These are phyloP conservation scores for Knufia fluminis DNA, from an alignment of 2,329 filamentous ascomycete genomes.

Conservation along the genomic window DNA sequence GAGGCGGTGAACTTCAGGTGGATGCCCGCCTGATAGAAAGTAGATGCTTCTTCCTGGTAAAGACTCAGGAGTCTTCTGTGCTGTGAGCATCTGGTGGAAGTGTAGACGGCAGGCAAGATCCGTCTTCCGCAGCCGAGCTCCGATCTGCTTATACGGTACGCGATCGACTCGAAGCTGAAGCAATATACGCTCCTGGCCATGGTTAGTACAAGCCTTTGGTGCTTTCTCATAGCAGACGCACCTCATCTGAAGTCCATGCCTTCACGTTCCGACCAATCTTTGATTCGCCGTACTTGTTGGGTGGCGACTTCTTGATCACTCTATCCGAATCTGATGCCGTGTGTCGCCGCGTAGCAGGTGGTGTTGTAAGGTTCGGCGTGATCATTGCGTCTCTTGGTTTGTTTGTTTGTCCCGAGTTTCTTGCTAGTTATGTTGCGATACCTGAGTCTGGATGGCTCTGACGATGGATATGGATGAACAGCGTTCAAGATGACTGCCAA, in stretches of 20 bases:
- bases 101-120: conserved; percentile 80
- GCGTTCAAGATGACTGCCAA: too few species aligned
- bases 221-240: not conserved
- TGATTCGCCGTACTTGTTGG: not conserved
- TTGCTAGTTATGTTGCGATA: too few species aligned
- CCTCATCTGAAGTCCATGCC: not conserved
- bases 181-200: conserved; percentile 66
- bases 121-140: conserved; percentile 75
- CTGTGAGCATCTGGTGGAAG: conserved; percentile 73
- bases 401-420: too few species aligned
- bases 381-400: too few species aligned
- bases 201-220: not conserved
- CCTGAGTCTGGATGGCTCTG: too few species aligned
- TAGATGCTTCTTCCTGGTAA: conserved; percentile 50
- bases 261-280: not conserved
- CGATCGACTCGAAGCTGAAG: conserved; percentile 76
- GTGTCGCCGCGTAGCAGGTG: not conserved
- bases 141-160: conserved; percentile 87
- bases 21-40: conserved; percentile 32
- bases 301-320: not conserved
- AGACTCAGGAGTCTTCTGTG: conserved; percentile 73
- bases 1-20: conserved; percentile 22
- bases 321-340: not conserved
- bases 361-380: too few species aligned
- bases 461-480: too few species aligned